Percentiles rank a stretch among this genome's conserved stretches.
phyloP scores from a whole-genome alignment of 148 eudicot genomes.

The Persicaria tinctoria region DNA sequence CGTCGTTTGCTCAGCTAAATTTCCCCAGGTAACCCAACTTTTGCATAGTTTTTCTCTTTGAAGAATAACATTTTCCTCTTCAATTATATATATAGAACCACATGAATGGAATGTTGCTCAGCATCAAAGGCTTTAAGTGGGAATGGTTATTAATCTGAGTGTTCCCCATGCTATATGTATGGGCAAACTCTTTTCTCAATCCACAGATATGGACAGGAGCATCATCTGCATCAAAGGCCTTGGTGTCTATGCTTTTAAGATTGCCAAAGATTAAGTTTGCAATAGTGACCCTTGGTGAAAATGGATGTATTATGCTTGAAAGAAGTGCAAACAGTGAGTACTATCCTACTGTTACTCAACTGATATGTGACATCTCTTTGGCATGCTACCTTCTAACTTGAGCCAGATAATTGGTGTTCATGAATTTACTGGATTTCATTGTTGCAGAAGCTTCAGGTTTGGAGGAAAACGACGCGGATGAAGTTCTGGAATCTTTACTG shows the following conservation, averaged over 20 bases:
- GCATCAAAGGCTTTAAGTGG: neutral
- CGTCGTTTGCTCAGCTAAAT: slow-evolving; percentile 73
- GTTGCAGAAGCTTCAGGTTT: slow-evolving; percentile 36
- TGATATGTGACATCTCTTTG: neutral
- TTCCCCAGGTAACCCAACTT: slow-evolving; percentile 64
- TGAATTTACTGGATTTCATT: slow-evolving; percentile 11
- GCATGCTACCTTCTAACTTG: neutral
- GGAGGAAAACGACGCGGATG: slow-evolving; percentile 58
- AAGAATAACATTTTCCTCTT: slow-evolving; percentile 1
- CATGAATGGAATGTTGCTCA: neutral
- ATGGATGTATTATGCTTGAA: slow-evolving; percentile 89
- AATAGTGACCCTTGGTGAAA: slow-evolving; percentile 88
- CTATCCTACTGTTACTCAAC: neutral
- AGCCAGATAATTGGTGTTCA: neutral
- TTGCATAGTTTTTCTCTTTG: neutral
- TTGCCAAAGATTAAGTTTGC: slow-evolving; percentile 66
- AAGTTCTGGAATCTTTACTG: slow-evolving; percentile 45
- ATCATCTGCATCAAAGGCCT: slow-evolving; percentile 67
- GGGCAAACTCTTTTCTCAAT: neutral
- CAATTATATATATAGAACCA: neutral
- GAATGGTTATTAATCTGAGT: no score
- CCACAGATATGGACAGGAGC: slow-evolving; percentile 80
- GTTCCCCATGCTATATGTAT: neutral
- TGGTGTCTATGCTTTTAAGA: slow-evolving; percentile 62
- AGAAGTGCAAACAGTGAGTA: slow-evolving; percentile 49